These are phyloP conservation scores for Misopates orontium DNA, from an alignment of 257 asterid genomes.

Conservation along the genomic window DNA sequence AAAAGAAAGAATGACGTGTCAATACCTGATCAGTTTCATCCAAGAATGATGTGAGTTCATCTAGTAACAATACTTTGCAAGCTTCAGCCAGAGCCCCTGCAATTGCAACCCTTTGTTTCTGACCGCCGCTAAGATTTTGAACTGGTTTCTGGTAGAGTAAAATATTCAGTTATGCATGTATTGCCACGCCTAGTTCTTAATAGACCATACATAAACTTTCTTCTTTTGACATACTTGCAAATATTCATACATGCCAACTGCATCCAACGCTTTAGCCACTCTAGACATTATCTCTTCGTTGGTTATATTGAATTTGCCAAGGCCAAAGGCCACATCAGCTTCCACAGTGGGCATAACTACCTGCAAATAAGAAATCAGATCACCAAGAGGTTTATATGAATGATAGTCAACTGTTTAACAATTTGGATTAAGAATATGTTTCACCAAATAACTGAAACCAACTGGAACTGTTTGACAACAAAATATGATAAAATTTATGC, in stretches of 20 bases:
- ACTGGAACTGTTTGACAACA: no score
- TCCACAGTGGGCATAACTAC: slow-evolving; percentile 99
- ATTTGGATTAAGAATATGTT: no score
- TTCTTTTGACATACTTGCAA: slow-evolving; percentile 57
- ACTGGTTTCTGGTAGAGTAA: slow-evolving; percentile 66
- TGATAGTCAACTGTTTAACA: no score
- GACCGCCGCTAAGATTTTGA: slow-evolving; percentile 99
- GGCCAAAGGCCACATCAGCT: slow-evolving; percentile 98
- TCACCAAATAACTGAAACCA: no score
- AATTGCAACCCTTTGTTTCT: slow-evolving; percentile 95
- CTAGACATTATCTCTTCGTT: slow-evolving; percentile 54
- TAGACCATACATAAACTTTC: slow-evolving; percentile 4
- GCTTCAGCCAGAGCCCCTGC: slow-evolving; percentile 99
- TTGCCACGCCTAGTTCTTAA: slow-evolving; percentile 10
- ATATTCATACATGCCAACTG: slow-evolving; percentile 87
- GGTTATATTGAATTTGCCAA: slow-evolving; percentile 62
- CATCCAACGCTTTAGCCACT: slow-evolving; percentile 80
- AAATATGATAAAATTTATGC: no score
- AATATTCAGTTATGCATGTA: slow-evolving; percentile 17
- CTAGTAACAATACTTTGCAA: slow-evolving; percentile 84
- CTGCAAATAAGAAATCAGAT: slow-evolving; percentile 41
- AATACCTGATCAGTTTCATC: slow-evolving; percentile 93
- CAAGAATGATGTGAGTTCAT: slow-evolving; percentile 93
- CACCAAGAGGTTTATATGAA: slow-evolving; percentile 1
- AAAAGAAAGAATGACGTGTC: not conserved